Evolutionary conservation across 164 flowering plant genomes (phyloP).

Genomic region (Protea cynaroides): DNA sequence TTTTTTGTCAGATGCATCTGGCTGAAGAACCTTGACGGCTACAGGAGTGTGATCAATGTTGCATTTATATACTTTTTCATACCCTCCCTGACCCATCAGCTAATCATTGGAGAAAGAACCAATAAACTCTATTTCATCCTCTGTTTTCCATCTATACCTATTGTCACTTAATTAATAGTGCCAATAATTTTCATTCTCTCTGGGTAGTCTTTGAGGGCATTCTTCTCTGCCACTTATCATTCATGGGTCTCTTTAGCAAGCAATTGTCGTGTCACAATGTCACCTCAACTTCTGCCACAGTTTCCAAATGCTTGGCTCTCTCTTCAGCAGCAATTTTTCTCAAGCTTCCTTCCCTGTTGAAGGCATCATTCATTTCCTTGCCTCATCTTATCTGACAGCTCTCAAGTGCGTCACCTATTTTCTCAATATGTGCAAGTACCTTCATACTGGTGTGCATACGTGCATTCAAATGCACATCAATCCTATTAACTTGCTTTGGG

Average conservation of each 20-base stretch:
- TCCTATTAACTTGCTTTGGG: conserved; percentile 50
- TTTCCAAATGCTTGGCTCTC: conserved; percentile 56
- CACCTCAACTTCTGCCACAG: conserved; percentile 54
- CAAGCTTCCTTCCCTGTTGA: conserved; percentile 52
- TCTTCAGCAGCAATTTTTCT: conserved; percentile 54
- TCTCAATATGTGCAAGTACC: too few relatives aligned
- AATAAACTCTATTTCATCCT: conserved; percentile 58
- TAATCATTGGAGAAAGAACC: conserved; percentile 48
- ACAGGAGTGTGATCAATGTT: conserved; percentile 75
- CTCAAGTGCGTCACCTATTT: too few relatives aligned
- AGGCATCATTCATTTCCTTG: conserved; percentile 41
- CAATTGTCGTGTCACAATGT: conserved; percentile 44
- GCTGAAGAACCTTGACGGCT: conserved; percentile 71
- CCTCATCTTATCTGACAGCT: conserved; percentile 28
- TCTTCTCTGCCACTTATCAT: conserved; percentile 62
- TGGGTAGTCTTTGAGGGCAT: conserved; percentile 42
- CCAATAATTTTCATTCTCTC: conserved; percentile 58
- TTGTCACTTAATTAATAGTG: conserved; percentile 45
- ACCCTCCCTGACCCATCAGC: conserved; percentile 80
- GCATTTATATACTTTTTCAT: conserved; percentile 82
- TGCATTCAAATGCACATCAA: too few relatives aligned
- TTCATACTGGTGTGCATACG: too few relatives aligned
- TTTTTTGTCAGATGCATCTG: conserved; percentile 46
- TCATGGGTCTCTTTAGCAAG: conserved; percentile 56
- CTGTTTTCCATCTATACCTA: conserved; percentile 63